phyloP scores from a whole-genome alignment of 1,284 basidiomycete species.

The Naganishia sp. region DNA sequence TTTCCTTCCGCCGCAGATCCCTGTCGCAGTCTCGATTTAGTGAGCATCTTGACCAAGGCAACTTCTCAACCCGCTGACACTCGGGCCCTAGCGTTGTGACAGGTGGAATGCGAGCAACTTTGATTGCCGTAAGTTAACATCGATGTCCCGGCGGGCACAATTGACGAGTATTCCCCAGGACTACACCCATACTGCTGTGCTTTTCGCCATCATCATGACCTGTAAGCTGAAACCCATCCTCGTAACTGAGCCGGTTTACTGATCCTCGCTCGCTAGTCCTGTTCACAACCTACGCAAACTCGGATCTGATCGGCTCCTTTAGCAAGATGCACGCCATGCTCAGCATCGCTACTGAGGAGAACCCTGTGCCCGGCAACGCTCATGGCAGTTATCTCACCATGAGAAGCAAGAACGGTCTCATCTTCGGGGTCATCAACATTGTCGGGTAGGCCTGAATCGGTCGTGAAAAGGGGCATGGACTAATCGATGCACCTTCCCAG shows the following conservation, averaged over 20 bases:
- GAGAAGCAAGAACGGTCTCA: constrained; percentile 74
- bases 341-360: constrained; percentile 51
- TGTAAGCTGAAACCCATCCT: constrained; percentile 57
- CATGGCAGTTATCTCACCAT: constrained; percentile 71
- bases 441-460: constrained; percentile 36
- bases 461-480: background rate
- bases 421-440: constrained; percentile 84
- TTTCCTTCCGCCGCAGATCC: constrained; percentile 37
- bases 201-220: constrained; percentile 65
- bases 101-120: constrained; percentile 58
- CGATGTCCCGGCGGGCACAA: background rate
- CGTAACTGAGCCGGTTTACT: background rate
- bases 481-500: background rate
- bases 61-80: background rate
- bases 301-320: constrained; percentile 60
- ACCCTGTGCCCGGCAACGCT: constrained; percentile 63
- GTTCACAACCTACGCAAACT: constrained; percentile 72
- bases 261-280: constrained; percentile 56
- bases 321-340: constrained; percentile 62
- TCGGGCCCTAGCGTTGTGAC: constrained; percentile 58
- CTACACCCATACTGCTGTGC: constrained; percentile 74
- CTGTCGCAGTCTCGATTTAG: constrained; percentile 52
- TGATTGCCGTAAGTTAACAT: constrained; percentile 46
- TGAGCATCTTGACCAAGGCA: constrained; percentile 34
- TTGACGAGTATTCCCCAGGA: background rate